These are phyloP conservation scores for Linnemannia hyalina DNA, from an alignment of 192 early-diverging fungal species.

Conservation along the genomic window DNA sequence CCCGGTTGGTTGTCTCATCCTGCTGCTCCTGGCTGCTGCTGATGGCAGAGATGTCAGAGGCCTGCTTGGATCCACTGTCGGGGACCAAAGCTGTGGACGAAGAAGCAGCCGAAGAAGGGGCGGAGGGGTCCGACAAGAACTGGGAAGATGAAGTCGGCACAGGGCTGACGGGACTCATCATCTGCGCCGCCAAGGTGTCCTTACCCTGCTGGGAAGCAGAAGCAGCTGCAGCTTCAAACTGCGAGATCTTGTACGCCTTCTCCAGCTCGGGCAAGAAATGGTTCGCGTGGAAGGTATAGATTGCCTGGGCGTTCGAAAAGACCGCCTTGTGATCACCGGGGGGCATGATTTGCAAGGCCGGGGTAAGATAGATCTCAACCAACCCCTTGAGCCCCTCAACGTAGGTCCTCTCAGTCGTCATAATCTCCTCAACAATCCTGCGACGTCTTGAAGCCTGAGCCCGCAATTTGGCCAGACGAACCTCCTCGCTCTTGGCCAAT, in stretches of 20 bases:
- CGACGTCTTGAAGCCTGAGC: slow-evolving; percentile 59
- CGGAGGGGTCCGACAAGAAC: slow-evolving; percentile 6
- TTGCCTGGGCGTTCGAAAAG: slow-evolving; percentile 83
- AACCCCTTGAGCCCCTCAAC: slow-evolving; percentile 84
- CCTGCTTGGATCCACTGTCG: neutral
- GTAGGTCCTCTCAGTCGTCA: slow-evolving; percentile 90
- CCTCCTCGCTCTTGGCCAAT: slow-evolving; percentile 54
- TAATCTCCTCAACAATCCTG: slow-evolving; percentile 81
- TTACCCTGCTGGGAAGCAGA: neutral
- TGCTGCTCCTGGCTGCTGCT: neutral
- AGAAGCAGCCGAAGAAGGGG: slow-evolving; percentile 25
- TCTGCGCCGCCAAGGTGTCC: neutral
- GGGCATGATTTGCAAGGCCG: slow-evolving; percentile 60
- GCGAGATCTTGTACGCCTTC: slow-evolving; percentile 23
- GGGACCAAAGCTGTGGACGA: slow-evolving; percentile 47
- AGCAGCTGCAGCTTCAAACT: neutral
- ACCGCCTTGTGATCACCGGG: slow-evolving; percentile 70
- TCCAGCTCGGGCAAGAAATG: slow-evolving; percentile 79
- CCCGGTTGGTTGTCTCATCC: neutral
- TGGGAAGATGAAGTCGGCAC: slow-evolving; percentile 22
- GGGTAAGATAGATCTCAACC: slow-evolving; percentile 63
- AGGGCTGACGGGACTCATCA: slow-evolving; percentile 38
- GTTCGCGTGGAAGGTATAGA: slow-evolving; percentile 80
- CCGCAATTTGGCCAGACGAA: slow-evolving; percentile 48
- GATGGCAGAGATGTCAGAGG: neutral